These are phyloP conservation scores for Aurinia saxatilis DNA, from an alignment of 345 rosid genomes.

Conservation along the genomic window DNA sequence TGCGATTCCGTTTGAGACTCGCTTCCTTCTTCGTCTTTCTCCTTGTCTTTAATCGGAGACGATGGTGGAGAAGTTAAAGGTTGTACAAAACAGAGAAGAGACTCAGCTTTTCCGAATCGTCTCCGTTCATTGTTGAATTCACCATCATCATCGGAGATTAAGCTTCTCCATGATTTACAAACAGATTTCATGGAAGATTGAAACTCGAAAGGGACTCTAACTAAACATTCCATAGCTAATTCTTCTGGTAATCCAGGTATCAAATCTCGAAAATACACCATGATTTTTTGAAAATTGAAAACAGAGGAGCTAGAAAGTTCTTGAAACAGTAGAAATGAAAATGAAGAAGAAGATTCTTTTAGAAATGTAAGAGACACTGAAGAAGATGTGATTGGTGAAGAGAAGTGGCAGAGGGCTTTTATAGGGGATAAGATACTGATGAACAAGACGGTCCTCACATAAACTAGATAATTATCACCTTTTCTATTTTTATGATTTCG, in stretches of 20 bases:
- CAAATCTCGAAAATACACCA: neutral
- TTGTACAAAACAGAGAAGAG: slow-evolving; percentile 43
- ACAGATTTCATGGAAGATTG: slow-evolving; percentile 42
- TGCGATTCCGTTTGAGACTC: neutral
- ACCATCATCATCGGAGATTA: slow-evolving; percentile 21
- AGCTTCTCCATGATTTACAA: slow-evolving; percentile 31
- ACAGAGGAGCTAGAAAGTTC: neutral
- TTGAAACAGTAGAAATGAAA: slow-evolving; percentile 4
- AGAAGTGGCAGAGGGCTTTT: slow-evolving; percentile 1
- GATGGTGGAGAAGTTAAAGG: slow-evolving; percentile 20
- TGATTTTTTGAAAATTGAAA: too few relatives aligned
- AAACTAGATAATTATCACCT: neutral
- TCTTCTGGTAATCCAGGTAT: slow-evolving; percentile 51
- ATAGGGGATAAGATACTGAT: slow-evolving; percentile 7
- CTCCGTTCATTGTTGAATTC: slow-evolving; percentile 25
- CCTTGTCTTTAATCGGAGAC: neutral
- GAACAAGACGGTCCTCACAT: slow-evolving; percentile 2
- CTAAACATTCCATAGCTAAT: slow-evolving; percentile 41
- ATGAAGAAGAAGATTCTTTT: neutral
- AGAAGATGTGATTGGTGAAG: slow-evolving; percentile 16
- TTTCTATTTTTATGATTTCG: neutral
- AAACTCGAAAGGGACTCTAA: slow-evolving; percentile 43
- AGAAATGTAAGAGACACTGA: neutral
- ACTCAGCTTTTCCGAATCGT: slow-evolving; percentile 27
- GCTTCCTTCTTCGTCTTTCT: slow-evolving; percentile 12